Percentiles rank a stretch among this genome's conserved stretches.
phyloP scores from a whole-genome alignment of 2,329 filamentous ascomycete genomes.

The Epichloe glyceriae region DNA sequence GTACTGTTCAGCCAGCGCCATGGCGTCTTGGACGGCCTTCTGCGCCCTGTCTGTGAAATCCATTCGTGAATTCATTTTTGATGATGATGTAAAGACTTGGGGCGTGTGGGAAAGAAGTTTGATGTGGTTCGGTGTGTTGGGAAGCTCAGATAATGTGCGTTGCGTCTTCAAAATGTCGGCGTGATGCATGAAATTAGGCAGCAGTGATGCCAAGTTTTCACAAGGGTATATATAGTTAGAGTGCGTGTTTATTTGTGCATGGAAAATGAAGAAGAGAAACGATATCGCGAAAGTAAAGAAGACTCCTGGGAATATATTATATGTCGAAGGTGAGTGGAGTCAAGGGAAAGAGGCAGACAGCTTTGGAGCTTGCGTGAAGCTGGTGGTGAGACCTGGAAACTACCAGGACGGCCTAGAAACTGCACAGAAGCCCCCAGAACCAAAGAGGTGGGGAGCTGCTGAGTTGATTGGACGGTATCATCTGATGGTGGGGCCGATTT shows the following conservation, averaged over 20 bases:
- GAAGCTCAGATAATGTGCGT: not conserved
- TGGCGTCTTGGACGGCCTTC: conserved; percentile 80
- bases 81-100: not conserved
- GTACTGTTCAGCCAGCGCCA: conserved; percentile 78
- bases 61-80: conserved; percentile 60
- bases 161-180: not conserved
- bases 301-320: conserved; percentile 1
- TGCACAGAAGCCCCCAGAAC: conserved; percentile 20
- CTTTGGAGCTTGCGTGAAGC: not conserved
- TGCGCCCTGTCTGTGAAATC: conserved; percentile 90
- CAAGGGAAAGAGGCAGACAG: not conserved
- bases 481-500: conserved; percentile 11
- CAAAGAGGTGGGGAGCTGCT: conserved; percentile 12
- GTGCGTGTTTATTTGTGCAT: not conserved
- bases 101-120: not conserved
- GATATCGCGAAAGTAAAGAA: not conserved
- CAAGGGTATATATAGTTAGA: not conserved
- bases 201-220: not conserved
- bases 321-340: not conserved
- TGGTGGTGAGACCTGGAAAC: conserved; percentile 8
- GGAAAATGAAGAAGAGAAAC: not conserved
- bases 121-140: not conserved
- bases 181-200: conserved; percentile 3
- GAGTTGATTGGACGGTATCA: conserved; percentile 10
- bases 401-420: conserved; percentile 13